phyloP scores from a whole-genome alignment of 345 rosid genomes.

The Lepidium africanum region DNA sequence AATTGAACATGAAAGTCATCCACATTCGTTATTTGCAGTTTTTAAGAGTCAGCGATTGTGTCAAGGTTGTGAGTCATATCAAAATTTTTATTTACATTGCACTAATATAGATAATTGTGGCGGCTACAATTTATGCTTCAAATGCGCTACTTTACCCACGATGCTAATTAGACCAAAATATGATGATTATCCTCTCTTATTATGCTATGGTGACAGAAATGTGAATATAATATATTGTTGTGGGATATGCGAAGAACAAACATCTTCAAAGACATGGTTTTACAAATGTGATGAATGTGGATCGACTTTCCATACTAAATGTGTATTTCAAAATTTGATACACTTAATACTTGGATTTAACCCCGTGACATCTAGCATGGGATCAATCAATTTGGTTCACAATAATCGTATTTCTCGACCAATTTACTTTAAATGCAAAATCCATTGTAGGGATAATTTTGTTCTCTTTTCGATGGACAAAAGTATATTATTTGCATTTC shows the following conservation, averaged over 20 bases:
- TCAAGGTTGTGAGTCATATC: neutral
- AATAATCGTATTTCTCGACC: neutral
- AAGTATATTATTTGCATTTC: too few species aligned
- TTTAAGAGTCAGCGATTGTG: too few species aligned
- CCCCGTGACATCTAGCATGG: neutral
- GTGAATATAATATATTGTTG: neutral
- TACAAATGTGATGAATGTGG: neutral
- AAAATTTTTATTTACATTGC: neutral
- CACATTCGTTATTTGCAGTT: neutral
- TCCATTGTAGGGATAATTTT: too few species aligned
- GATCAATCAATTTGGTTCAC: neutral
- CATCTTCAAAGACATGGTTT: neutral
- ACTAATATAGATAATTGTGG: neutral
- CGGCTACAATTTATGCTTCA: neutral
- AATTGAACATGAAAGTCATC: slow-evolving; percentile 5
- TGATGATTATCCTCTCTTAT: slow-evolving; percentile 9
- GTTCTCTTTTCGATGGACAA: too few species aligned
- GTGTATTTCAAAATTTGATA: neutral
- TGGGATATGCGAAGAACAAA: neutral
- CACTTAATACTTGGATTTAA: neutral
- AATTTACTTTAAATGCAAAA: too few species aligned
- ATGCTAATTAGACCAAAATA: neutral
- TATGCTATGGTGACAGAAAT: neutral
- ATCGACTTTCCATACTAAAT: slow-evolving; percentile 1
- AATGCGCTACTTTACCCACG: slow-evolving; percentile 4